Conservation (phyloP, 305 asterid species). For the Fraxinus albicans region DNA sequence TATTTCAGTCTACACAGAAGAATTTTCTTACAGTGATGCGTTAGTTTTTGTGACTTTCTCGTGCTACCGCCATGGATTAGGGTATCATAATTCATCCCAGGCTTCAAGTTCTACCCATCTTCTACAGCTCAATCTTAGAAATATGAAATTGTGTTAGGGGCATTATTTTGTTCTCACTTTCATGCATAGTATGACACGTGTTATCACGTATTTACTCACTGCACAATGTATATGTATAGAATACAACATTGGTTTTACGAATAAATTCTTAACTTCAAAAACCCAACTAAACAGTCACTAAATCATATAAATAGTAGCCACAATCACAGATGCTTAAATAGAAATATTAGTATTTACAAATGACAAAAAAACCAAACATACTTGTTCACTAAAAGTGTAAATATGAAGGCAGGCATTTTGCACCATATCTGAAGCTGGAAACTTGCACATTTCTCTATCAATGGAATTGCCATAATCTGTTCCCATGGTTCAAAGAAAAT, state of each 20-base stretch:
- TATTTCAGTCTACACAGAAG: slow-evolving; percentile 44
- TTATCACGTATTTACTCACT: neutral
- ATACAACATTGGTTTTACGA: neutral
- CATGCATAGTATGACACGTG: neutral
- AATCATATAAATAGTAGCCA: neutral
- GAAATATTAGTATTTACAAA: neutral
- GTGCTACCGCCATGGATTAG: slow-evolving; percentile 56
- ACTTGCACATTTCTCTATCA: neutral
- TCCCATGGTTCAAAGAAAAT: neutral
- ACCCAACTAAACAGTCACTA: neutral
- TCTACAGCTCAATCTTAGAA: neutral
- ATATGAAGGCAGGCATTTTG: neutral
- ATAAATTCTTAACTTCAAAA: neutral
- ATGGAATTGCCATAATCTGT: neutral
- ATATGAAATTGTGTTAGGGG: neutral
- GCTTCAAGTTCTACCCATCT: slow-evolving; percentile 12
- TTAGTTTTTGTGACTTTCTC: slow-evolving; percentile 48
- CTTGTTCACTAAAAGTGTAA: neutral
- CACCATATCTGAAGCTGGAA: slow-evolving; percentile 1
- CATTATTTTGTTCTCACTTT: neutral
- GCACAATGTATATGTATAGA: neutral
- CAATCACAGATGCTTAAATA: neutral
- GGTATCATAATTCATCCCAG: slow-evolving; percentile 41
- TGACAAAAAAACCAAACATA: neutral
- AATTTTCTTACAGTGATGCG: slow-evolving; percentile 47